phyloP scores from a whole-genome alignment of 768 basidiomycete genomes.

The Kwoniella sp. region DNA sequence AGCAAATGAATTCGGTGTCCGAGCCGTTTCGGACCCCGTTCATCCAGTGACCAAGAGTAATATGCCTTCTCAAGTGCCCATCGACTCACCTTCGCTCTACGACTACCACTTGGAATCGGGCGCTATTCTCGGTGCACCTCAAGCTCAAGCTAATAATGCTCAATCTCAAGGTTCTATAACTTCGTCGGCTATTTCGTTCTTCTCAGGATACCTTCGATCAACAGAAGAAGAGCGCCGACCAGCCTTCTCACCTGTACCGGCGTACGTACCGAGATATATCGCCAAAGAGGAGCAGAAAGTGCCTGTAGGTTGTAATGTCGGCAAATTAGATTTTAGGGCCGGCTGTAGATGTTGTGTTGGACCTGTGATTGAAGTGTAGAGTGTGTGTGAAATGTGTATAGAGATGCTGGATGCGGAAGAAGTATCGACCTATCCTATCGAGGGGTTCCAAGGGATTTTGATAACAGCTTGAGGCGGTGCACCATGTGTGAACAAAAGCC shows the following conservation, averaged over 20 bases:
- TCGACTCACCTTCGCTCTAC: not conserved
- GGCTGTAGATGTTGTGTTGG: constrained; percentile 35
- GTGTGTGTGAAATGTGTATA: not conserved
- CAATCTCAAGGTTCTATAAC: not conserved
- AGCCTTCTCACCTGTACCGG: not conserved
- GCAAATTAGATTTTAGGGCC: constrained; percentile 24
- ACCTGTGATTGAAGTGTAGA: constrained; percentile 34
- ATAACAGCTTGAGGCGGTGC: no score
- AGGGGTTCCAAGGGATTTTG: no score
- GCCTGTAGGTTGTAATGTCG: not conserved
- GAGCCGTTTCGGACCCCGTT: constrained; percentile 34
- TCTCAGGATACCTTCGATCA: constrained; percentile 21
- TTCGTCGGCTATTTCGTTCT: constrained; percentile 20
- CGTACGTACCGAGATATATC: constrained; percentile 5
- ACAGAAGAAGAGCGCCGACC: not conserved
- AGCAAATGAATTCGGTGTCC: not conserved
- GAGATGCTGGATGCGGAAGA: no score
- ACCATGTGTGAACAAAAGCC: no score
- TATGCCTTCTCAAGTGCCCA: not conserved
- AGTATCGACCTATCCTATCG: no score
- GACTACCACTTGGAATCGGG: not conserved
- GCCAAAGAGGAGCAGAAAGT: not conserved
- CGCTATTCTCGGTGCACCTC: not conserved
- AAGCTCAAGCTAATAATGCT: not conserved
- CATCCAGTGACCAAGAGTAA: not conserved